Conservation (phyloP, 371 early-diverging fungal species). For the Lichtheimia corymbifera region DNA sequence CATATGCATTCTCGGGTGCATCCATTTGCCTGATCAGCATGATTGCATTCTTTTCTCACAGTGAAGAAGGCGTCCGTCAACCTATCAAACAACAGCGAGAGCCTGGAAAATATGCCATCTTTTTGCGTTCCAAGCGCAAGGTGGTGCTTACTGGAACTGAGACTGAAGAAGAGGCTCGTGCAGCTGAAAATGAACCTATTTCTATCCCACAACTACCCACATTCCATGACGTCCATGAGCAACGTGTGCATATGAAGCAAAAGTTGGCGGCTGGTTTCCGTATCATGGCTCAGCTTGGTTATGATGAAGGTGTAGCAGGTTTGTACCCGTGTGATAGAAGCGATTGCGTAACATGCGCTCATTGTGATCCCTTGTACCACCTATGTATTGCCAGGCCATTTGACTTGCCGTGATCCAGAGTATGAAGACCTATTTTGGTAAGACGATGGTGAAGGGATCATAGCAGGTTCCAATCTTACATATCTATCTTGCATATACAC, state of each 20-base stretch:
- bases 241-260: slow-evolving; percentile 61
- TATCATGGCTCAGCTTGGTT: slow-evolving; percentile 53
- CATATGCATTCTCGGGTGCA: too few species aligned
- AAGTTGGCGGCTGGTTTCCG: slow-evolving; percentile 62
- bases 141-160: slow-evolving; percentile 44
- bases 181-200: slow-evolving; percentile 41
- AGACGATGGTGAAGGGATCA: not conserved
- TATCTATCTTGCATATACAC: not conserved
- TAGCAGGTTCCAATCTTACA: not conserved
- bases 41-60: not conserved
- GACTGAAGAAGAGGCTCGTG: slow-evolving; percentile 47
- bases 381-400: slow-evolving; percentile 27
- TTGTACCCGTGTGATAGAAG: not conserved
- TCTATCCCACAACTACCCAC: slow-evolving; percentile 39
- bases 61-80: not conserved
- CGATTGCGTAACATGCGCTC: not conserved
- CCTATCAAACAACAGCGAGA: slow-evolving; percentile 10
- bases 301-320: slow-evolving; percentile 48
- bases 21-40: too few species aligned
- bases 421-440: slow-evolving; percentile 60
- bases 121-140: slow-evolving; percentile 31
- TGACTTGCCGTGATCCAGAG: slow-evolving; percentile 65
- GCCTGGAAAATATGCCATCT: slow-evolving; percentile 18
- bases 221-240: slow-evolving; percentile 36
- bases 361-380: not conserved